Conservation (phyloP, 2,329 filamentous ascomycete genomes). For the Diaporthe nobilis region DNA sequence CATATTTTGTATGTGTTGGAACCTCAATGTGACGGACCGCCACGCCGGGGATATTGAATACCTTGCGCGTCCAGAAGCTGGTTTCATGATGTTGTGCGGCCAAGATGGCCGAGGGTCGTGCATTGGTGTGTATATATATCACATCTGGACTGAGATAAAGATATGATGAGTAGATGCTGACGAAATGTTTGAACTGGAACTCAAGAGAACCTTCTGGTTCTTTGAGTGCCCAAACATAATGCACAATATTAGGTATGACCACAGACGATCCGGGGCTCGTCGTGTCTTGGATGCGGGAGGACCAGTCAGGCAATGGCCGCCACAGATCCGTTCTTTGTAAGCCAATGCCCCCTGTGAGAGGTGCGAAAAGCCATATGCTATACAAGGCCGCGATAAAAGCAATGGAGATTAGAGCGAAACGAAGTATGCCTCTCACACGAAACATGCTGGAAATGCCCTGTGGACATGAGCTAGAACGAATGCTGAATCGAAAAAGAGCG, state of each 20-base stretch:
- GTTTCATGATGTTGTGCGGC: background rate
- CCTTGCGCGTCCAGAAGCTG: slow-evolving; percentile 9
- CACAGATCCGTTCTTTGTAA: background rate
- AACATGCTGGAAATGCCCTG: background rate
- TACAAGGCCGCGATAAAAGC: background rate
- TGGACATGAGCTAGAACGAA: background rate
- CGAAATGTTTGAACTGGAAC: slow-evolving; percentile 14
- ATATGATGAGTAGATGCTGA: slow-evolving; percentile 15
- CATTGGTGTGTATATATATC: slow-evolving; percentile 16
- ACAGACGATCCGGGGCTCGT: background rate
- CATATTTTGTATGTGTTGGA: slow-evolving; percentile 1
- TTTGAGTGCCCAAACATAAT: slow-evolving; percentile 40
- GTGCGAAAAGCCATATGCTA: background rate
- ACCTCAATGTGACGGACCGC: slow-evolving; percentile 3
- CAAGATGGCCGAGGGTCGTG: background rate
- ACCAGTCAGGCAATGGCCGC: background rate
- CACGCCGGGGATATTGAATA: background rate
- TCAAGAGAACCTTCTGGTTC: background rate
- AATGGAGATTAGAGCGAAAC: background rate
- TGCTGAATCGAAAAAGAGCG: background rate
- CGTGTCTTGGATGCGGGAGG: background rate
- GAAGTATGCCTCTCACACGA: background rate
- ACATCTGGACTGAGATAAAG: slow-evolving; percentile 13
- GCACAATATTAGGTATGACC: slow-evolving; percentile 11
- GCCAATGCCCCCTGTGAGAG: background rate